phyloP scores from a whole-genome alignment of 768 basidiomycete species.

The Hygrocybe punicea region DNA sequence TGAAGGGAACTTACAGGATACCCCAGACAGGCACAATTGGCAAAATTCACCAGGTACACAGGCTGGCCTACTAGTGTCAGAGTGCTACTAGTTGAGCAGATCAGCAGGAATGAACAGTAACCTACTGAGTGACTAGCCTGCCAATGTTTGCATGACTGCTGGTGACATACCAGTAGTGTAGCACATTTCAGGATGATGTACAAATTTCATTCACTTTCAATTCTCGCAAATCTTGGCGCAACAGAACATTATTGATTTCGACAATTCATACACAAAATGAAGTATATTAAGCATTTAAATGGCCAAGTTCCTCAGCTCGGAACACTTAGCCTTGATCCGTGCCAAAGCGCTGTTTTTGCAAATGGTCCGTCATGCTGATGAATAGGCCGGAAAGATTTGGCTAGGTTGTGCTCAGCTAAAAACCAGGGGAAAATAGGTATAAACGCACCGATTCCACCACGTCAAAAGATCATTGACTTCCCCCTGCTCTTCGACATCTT shows the following conservation, averaged over 20 bases:
- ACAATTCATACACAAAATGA: not conserved
- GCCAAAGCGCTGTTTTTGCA: slow-evolving; percentile 1
- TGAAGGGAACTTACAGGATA: too few species aligned
- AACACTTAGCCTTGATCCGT: not conserved
- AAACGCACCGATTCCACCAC: slow-evolving; percentile 11
- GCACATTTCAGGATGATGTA: too few species aligned
- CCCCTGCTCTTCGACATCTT: slow-evolving; percentile 2
- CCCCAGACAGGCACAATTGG: too few species aligned
- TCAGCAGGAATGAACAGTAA: too few species aligned
- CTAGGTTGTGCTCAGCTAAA: not conserved
- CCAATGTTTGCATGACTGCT: too few species aligned
- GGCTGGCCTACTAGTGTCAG: too few species aligned
- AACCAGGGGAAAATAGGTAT: not conserved
- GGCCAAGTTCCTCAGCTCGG: not conserved
- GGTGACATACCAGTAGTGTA: too few species aligned
- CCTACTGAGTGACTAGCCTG: too few species aligned
- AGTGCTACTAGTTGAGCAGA: too few species aligned
- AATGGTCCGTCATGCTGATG: not conserved
- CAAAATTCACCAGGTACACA: too few species aligned
- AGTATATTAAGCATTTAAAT: not conserved
- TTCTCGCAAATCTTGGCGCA: not conserved
- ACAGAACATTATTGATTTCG: not conserved
- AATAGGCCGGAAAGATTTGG: not conserved
- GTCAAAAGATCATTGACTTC: slow-evolving; percentile 4
- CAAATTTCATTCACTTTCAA: too few species aligned